A percentile compares a stretch with the other conserved stretches of the same genome.
Evolutionary conservation across 805 yeast species (phyloP).

Genomic region (Candida stauntonica): DNA sequence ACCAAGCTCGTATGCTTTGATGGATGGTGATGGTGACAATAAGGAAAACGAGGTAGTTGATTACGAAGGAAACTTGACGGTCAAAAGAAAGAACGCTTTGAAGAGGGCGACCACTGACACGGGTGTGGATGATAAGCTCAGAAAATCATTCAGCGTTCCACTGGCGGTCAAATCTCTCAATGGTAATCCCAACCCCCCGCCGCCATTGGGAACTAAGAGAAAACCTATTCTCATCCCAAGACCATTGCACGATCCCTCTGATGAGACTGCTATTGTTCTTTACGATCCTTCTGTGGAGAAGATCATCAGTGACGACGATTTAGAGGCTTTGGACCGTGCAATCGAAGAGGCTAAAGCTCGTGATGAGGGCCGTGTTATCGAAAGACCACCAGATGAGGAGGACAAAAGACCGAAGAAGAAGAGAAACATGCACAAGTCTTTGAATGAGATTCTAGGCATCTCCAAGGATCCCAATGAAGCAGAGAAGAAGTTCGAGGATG

Average conservation of each 20-base stretch:
- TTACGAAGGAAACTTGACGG: constrained; percentile 28
- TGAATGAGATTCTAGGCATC: constrained; percentile 80
- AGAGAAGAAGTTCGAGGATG: constrained; percentile 62
- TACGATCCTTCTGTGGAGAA: constrained; percentile 91
- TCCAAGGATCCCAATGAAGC: constrained; percentile 46
- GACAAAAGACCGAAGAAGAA: constrained; percentile 27
- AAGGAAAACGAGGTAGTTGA: constrained; percentile 34
- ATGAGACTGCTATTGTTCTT: constrained; percentile 88
- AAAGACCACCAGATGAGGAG: constrained; percentile 15
- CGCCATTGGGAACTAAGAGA: constrained; percentile 80
- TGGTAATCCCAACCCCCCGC: constrained; percentile 47
- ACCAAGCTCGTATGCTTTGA: constrained; percentile 39
- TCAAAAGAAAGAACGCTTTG: constrained; percentile 53
- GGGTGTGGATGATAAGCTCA: constrained; percentile 37
- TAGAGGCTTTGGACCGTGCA: constrained; percentile 30
- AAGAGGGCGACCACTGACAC: constrained; percentile 43
- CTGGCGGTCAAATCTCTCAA: constrained; percentile 34
- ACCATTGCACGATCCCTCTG: constrained; percentile 92
- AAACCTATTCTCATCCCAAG: constrained; percentile 71
- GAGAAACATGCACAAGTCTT: constrained; percentile 53
- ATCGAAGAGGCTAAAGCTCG: constrained; percentile 25
- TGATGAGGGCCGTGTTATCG: constrained; percentile 22
- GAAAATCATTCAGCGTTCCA: constrained; percentile 58
- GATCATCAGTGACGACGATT: constrained; percentile 25
- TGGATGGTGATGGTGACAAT: constrained; percentile 25